Evolutionary conservation across 2,329 filamentous ascomycete genomes (phyloP), one percentile per base, ranked within the genome.

Genomic region (Aspergillus transmontanensis): DNA sequence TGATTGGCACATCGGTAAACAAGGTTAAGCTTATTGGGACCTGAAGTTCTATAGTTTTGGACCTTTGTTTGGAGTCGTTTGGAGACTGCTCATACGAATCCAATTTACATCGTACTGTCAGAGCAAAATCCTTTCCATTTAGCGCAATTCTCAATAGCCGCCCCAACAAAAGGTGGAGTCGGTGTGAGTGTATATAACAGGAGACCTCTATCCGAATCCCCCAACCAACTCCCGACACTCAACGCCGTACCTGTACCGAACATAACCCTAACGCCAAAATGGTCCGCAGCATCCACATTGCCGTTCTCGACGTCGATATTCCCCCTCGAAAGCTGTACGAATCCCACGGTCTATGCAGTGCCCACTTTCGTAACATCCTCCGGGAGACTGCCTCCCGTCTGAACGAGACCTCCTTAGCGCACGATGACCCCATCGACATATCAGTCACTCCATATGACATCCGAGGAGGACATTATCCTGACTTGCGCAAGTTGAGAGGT

Each of bases 231-330:
- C 28, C 51, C 4, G 6, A 21, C 51, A 32, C 21, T 21, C 50
- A 34, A 21, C 51, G 2, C 19, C 11, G 26, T 30, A 30, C 23
- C 46, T 0, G 23, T 50, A 9, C 23, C 19, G 3, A 50, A 30
- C 23, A 50, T 28, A 50, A 30, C 16, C 26, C 46, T 50, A 54
- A 14, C n/a, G 9, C 16, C 46, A 58, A 51, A 39, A 72, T 71
- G 70, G 12, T 72, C 19, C 66, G 66, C 57, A 65, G 66, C 43
- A 71, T 72, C 51, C 70, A 72, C 59, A 68, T 72, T 39, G 70
- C 70, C 12, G 69, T 72, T 16, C 60, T 72, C 28, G 70, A 72
- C 54, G 70, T 72, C 55, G 70, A 72, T 46, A 72, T 72, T 39
- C 70, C 70, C 43, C 69, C 70, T 11, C 70, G 70, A 6, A 50